Base-by-base conservation (phyloP, 2,329 filamentous ascomycete species). In the Xylaria sp. region DNA sequence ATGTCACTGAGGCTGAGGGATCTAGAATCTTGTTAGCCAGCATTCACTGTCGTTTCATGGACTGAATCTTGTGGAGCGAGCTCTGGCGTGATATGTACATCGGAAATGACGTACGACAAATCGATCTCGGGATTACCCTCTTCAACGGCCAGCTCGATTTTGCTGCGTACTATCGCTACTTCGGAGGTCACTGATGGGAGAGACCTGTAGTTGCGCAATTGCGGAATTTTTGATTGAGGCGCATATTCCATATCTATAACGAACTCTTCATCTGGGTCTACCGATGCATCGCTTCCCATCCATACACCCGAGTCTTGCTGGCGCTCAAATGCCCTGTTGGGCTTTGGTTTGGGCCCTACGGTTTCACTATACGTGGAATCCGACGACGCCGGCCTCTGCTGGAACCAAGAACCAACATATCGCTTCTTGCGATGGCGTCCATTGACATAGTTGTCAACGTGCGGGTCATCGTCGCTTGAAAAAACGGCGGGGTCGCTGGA, bases 401-500 rank as follows among this genome's bases (percentile, higher is more conserved):
- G 80, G 71, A 83, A 90, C 88, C 87, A 91, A 3, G 86, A 80
- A 3, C 88, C 88, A 49, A 83, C 75, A 63, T 87, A 86, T 53
- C 83, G 80, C 66, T 78, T 80, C 75, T 89, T 90, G 61, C 81
- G 80, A 63, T 80, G 78, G 30, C 79, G 76, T 1, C 78, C 79
- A 52, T 81, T 75, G 23, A 78, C 75, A 68, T 89, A 89, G 66
- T 87, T 87, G 61, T 89, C 85, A 52, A 86, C 71, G 1, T 82
- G 81, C 2, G 85, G 84, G 59, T 89, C 87, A 67, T 90, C 87
- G 60, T 91, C 88, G 70, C 85, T 87, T 3, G 86, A 90, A 72
- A 91, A 91, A 30, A 90, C 72, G 53, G 85, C 81, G 2, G 87
- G 86, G 67, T 91, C 88, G 69, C 88, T 90, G 18, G 86, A 90